A percentile compares a stretch with the other conserved stretches of the same genome.
phyloP scores from a whole-genome alignment of 345 rosid species.

The Litchi chinensis region DNA sequence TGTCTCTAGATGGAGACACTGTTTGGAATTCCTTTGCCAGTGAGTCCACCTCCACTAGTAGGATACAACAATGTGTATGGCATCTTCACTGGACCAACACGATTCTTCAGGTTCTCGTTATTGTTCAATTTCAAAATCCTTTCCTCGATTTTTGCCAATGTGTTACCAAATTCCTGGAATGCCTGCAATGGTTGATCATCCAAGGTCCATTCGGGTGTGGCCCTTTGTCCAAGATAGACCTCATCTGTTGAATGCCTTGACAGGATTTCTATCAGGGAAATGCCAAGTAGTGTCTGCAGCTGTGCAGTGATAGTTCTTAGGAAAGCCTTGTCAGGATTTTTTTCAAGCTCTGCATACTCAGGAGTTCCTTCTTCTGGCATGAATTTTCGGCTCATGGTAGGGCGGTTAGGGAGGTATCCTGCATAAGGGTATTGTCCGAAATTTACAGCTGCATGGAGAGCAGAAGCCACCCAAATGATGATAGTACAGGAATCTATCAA shows the following conservation, averaged over 20 bases:
- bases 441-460: conserved; percentile 74
- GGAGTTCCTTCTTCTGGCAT: conserved; percentile 59
- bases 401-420: conserved; percentile 68
- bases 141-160: conserved; percentile 44
- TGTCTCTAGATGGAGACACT: conserved; percentile 53
- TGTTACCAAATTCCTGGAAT: conserved; percentile 48
- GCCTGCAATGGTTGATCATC: conserved; percentile 42
- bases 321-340: conserved; percentile 51
- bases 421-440: conserved; percentile 72
- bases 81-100: conserved; percentile 51
- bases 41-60: conserved; percentile 49
- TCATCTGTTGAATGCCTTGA: conserved; percentile 62
- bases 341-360: conserved; percentile 50
- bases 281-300: conserved; percentile 45
- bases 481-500: conserved; percentile 62
- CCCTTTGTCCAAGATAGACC: conserved; percentile 63
- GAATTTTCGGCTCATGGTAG: conserved; percentile 54
- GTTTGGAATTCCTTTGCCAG: conserved; percentile 65
- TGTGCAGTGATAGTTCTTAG: conserved; percentile 49
- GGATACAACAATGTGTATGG: conserved; percentile 57
- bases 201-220: conserved; percentile 50
- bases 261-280: conserved; percentile 52
- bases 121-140: conserved; percentile 43
- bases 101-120: conserved; percentile 43
- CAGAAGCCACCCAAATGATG: conserved; percentile 72